A percentile compares a stretch with the other conserved stretches of the same genome.
phyloP scores from a whole-genome alignment of 306 rosid species.

The Cicer chorassanicum region DNA sequence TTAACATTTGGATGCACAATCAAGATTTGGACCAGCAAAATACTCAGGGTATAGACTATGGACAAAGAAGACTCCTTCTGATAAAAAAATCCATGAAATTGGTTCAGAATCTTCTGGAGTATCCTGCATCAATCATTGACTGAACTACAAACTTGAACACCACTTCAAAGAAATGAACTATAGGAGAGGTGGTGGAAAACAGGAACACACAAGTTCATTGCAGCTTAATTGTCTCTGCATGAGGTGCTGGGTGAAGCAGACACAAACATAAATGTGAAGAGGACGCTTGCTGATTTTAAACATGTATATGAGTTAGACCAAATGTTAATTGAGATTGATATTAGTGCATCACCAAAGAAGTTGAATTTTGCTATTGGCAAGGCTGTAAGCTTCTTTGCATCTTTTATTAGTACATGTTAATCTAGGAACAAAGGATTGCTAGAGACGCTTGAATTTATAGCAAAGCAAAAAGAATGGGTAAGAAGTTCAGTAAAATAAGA shows the following conservation, averaged over 20 bases:
- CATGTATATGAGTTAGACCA: neutral
- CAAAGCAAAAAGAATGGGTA: conserved; percentile 38
- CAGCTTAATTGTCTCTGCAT: neutral
- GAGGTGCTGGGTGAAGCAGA: conserved; percentile 51
- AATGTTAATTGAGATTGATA: neutral
- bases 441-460: conserved; percentile 37
- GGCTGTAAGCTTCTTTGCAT: neutral
- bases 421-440: conserved; percentile 27
- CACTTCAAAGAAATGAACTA: neutral
- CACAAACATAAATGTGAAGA: conserved; percentile 36
- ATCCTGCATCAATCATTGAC: neutral
- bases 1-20: neutral
- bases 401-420: conserved; percentile 20
- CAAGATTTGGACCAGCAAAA: neutral
- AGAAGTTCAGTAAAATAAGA: conserved; percentile 36
- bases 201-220: neutral
- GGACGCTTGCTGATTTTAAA: conserved; percentile 46
- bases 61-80: neutral
- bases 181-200: neutral
- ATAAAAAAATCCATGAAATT: neutral
- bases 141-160: neutral
- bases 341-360: neutral
- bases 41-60: too few species aligned
- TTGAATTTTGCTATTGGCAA: conserved; percentile 18
- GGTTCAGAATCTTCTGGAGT: neutral